These are phyloP conservation scores for Trichoderma asperelloides DNA, from an alignment of 495 filamentous ascomycete species.

Conservation along the genomic window DNA sequence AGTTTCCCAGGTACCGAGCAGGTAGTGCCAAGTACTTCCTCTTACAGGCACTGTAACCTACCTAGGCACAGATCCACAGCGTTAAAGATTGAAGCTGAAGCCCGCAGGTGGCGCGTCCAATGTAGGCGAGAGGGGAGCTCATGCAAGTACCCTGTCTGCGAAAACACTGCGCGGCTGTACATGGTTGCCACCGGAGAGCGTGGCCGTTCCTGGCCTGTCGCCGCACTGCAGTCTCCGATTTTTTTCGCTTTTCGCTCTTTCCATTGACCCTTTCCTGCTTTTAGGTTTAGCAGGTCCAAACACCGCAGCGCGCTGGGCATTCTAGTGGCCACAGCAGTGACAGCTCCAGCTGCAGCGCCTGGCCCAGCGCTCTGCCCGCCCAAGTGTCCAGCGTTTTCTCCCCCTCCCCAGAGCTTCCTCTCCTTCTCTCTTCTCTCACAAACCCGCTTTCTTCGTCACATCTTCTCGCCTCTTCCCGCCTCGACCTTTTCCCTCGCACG, in stretches of 20 bases:
- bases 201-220: not conserved
- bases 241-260: not conserved
- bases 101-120: not conserved
- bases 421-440: not conserved
- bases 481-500: constrained; percentile 13
- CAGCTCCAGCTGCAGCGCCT: not conserved
- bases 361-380: not conserved
- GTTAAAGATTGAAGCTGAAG: no score
- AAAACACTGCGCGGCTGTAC: not conserved
- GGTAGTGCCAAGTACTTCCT: not conserved
- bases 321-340: not conserved
- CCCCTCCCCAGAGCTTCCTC: constrained; percentile 4
- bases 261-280: not conserved
- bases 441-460: not conserved
- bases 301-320: not conserved
- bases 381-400: not conserved
- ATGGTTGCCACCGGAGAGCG: not conserved
- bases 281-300: not conserved
- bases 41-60: not conserved
- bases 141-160: not conserved
- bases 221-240: not conserved
- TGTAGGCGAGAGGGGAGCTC: not conserved
- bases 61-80: not conserved
- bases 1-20: not conserved
- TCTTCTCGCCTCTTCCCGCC: constrained; percentile 8